Evolutionary conservation across 371 early-diverging fungal genomes (phyloP).

Genomic region (Syncephalastrum racemosum): DNA sequence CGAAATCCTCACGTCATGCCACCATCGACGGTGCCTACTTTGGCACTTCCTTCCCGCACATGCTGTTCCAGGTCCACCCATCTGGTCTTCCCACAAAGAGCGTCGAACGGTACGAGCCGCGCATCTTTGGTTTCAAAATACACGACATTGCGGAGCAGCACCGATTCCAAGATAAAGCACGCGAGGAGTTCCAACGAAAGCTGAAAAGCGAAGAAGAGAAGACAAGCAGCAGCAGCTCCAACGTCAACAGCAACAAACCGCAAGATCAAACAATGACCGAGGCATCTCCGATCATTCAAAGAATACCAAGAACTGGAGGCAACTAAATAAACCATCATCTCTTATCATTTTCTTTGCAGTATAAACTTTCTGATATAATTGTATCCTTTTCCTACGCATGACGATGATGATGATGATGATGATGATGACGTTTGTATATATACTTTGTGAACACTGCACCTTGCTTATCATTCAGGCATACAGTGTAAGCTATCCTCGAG

Average conservation of each 20-base stretch:
- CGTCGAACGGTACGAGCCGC: conserved; percentile 84
- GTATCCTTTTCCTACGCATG: no score
- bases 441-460: no score
- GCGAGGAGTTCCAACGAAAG: conserved; percentile 58
- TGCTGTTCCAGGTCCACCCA: conserved; percentile 93
- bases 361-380: no score
- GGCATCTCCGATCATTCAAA: no score
- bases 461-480: no score
- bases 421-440: no score
- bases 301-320: no score
- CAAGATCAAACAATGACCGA: no score
- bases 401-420: no score
- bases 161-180: conserved; percentile 83
- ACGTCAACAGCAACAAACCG: background rate
- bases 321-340: no score
- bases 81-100: conserved; percentile 72
- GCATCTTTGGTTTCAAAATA: conserved; percentile 95
- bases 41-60: conserved; percentile 96
- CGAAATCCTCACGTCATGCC: conserved; percentile 78
- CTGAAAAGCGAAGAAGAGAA: conserved; percentile 20
- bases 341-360: no score
- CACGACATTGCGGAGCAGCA: conserved; percentile 85
- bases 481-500: no score
- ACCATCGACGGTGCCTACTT: conserved; percentile 97
- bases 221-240: conserved; percentile 2